Evolutionary conservation across 306 rosid genomes (phyloP), one percentile per base, ranked within the genome.

Genomic region (Vicia faba): DNA sequence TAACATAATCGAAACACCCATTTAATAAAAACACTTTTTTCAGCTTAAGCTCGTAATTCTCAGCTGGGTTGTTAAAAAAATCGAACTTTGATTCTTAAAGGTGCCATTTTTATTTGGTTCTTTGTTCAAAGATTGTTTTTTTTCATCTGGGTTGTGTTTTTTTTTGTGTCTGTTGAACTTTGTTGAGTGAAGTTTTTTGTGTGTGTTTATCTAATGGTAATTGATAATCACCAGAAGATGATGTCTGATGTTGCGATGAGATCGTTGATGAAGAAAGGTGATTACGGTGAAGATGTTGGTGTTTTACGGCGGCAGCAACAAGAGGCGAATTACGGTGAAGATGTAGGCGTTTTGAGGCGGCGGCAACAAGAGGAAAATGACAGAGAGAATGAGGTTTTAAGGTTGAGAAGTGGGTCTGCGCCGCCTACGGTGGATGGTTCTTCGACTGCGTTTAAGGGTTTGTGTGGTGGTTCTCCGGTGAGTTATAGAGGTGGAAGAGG

Each of bases 371-470:
- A 84, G 40, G 54, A 46, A 61, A 77, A 64, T 63, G 92, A 84
- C 6, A 69, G 84, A 19, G 95, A 85, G 75, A 79, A 84, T 68
- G 97, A 92, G 15, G 85, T 89, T 12, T 84, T 72, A 46, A 75
- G 74, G 78, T 77, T 85, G 61, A 71, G 98, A 36, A 89, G 98
- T 76, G 98, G 98, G 67, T 92, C 98, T 26, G 96, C 98, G 8
- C 98, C 98, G 1, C 98, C 96, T 2, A 89, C 96, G 4, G 91
- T 92, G 1, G 98, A 92, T 19, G 95, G 96, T 4, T 92, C 98
- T 5, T 50, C 89, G 9, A 68, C 70, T 53, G 90, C 98, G 2
- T 81, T 86, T 12, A 93, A 87, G 5, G 88, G 91, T 10, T 46
- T 88, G 61, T 80, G 76, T 5, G 86, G 84, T 40, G 76, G 70